A percentile compares a stretch with the other conserved stretches of the same genome.
These are phyloP conservation scores for Rhizopogon sp. DNA, from an alignment of 768 basidiomycete genomes.

Conservation along the genomic window DNA sequence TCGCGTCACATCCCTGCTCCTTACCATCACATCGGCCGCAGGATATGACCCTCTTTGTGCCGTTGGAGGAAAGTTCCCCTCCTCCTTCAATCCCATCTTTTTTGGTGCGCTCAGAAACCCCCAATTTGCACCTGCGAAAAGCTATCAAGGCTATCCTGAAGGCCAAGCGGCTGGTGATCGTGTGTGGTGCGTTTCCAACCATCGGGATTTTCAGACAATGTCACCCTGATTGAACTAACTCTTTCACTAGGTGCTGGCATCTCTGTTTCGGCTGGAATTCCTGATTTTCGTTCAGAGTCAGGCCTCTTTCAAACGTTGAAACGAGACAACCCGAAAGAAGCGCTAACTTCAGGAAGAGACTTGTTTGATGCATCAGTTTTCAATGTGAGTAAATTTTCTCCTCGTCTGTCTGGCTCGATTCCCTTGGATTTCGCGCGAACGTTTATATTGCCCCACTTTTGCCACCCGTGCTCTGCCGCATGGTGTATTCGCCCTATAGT, in stretches of 20 bases:
- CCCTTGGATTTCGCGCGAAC: not conserved
- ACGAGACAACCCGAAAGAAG: conserved; percentile 70
- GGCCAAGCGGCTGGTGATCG: conserved; percentile 79
- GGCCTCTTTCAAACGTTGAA: conserved; percentile 79
- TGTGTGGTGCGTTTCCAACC: conserved; percentile 60
- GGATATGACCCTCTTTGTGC: conserved; percentile 61
- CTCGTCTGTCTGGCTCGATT: conserved; percentile 2
- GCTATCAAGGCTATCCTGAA: conserved; percentile 66
- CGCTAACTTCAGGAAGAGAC: conserved; percentile 74
- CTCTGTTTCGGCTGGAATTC: conserved; percentile 83
- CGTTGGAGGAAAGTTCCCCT: conserved; percentile 45
- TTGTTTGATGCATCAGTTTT: conserved; percentile 90
- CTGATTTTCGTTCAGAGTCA: conserved; percentile 80
- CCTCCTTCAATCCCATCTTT: conserved; percentile 53
- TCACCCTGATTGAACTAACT: not conserved
- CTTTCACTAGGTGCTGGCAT: conserved; percentile 71
- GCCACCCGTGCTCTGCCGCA: not conserved
- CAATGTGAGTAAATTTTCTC: conserved; percentile 46
- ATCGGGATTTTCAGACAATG: conserved; percentile 8
- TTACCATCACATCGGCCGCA: conserved; percentile 21
- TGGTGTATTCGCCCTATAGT: not conserved
- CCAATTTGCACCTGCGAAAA: conserved; percentile 42
- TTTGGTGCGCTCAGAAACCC: conserved; percentile 43
- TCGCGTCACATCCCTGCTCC: conserved; percentile 13
- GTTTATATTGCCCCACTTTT: not conserved